Base-by-base conservation (phyloP, 2,329 filamentous ascomycete species). In the Pseudogymnoascus sp. region DNA sequence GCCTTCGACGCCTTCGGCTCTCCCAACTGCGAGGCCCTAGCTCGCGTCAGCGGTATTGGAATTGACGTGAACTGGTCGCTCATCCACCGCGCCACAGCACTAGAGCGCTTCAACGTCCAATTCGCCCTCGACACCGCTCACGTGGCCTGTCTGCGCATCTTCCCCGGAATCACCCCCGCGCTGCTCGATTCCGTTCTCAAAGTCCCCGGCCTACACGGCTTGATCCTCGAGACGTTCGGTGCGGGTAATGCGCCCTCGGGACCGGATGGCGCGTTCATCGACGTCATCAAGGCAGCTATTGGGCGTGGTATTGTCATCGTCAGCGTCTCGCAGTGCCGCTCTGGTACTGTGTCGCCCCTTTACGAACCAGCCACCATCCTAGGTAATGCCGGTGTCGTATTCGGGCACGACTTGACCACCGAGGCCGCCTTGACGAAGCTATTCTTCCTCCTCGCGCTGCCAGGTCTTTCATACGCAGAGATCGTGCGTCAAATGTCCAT, bases 151-250 rank as follows among this genome's bases (percentile, higher is more conserved):
- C 76, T 90, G 60, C 81, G 87, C 5, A 84, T 90, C 61, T 90
- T 90, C 72, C 87, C 87, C 0, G 87, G 87, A 44, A 89, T 90
- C 71, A 85, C 85, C 67, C 84, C 87, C 4, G 82, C 85, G 66
- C 88, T 90, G 83, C 80, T 90, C 10, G 85, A 88, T 68, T 83
- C 84, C 1, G 86, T 90, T 2, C 74, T 90, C 59, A 78, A 78
- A 33, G 73, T 87, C 33, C 79, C 85, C 10, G 84, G 82, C 11
- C 75, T 90, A n/a, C 81, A 82, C 40, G 87, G 87, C 2, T 75
- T 90, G 21, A 82, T 90, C 1, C 77, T 90, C 31, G 87, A 90
- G 73, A 90, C 87, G 0, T 90, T 90, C 73, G 87, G 87, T 10
- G 85, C 87, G 2, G 87, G 87, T 11, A 90, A 90, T 72, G 84